These are phyloP conservation scores for Globisporangium polare DNA, from an alignment of 352 stramenopile species.

Conservation along the genomic window DNA sequence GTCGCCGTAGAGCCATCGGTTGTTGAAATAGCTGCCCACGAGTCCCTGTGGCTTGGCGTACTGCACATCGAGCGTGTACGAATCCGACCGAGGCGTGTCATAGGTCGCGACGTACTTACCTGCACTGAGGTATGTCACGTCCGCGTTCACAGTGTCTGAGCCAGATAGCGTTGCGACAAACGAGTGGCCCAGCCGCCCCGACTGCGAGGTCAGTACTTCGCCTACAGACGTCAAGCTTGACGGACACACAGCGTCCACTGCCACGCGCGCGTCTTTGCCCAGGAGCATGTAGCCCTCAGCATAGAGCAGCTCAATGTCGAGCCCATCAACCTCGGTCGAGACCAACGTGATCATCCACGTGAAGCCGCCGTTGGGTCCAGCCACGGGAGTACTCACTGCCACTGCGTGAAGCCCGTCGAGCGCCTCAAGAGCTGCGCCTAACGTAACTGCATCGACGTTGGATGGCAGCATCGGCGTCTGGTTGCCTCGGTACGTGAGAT, in stretches of 20 bases:
- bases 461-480: slow-evolving; percentile 71
- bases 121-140: slow-evolving; percentile 49
- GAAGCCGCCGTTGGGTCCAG: slow-evolving; percentile 46
- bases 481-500: slow-evolving; percentile 64
- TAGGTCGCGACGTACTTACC: slow-evolving; percentile 91
- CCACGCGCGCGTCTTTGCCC: slow-evolving; percentile 33
- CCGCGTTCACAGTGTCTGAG: slow-evolving; percentile 43
- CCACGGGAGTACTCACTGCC: slow-evolving; percentile 31
- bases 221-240: slow-evolving; percentile 33
- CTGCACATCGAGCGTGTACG: slow-evolving; percentile 86
- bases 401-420: slow-evolving; percentile 75
- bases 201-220: slow-evolving; percentile 31
- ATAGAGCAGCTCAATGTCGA: slow-evolving; percentile 57
- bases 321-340: slow-evolving; percentile 45
- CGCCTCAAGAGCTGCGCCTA: slow-evolving; percentile 62
- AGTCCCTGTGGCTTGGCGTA: slow-evolving; percentile 81
- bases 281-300: slow-evolving; percentile 80
- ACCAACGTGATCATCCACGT: slow-evolving; percentile 88
- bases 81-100: slow-evolving; percentile 73
- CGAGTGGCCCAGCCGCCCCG: slow-evolving; percentile 51
- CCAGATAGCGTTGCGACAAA: slow-evolving; percentile 69
- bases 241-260: slow-evolving; percentile 43
- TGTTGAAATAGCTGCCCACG: slow-evolving; percentile 93
- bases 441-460: slow-evolving; percentile 39
- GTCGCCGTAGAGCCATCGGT: slow-evolving; percentile 91